phyloP scores from a whole-genome alignment of 768 basidiomycete genomes.

The Mycena amicta region DNA sequence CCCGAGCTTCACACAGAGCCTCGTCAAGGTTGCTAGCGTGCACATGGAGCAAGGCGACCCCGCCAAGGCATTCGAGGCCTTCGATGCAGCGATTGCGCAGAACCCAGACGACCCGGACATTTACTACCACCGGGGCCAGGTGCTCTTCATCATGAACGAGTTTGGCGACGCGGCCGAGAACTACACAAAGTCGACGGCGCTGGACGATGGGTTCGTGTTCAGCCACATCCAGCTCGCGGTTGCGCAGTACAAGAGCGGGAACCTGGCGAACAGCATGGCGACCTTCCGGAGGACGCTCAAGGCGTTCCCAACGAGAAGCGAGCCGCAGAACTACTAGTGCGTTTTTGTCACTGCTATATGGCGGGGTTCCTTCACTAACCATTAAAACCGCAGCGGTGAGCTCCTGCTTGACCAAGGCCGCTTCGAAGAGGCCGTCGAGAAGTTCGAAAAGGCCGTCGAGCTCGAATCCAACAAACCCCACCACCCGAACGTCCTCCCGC shows the following conservation, averaged over 20 bases:
- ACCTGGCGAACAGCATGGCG: constrained; percentile 81
- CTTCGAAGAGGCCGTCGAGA: constrained; percentile 85
- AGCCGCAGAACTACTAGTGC: constrained; percentile 94
- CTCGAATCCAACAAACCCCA: constrained; percentile 71
- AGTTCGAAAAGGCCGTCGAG: constrained; percentile 91
- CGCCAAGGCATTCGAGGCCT: constrained; percentile 82
- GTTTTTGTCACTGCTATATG: constrained; percentile 28
- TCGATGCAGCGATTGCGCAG: constrained; percentile 84
- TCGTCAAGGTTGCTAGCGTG: constrained; percentile 96
- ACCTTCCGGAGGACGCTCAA: constrained; percentile 86
- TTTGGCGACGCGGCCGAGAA: constrained; percentile 85
- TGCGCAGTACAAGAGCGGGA: constrained; percentile 90
- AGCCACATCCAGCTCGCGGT: constrained; percentile 97
- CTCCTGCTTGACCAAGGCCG: constrained; percentile 89
- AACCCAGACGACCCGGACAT: constrained; percentile 90
- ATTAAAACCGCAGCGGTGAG: constrained; percentile 74
- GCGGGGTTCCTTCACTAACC: constrained; percentile 1
- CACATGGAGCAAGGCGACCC: constrained; percentile 94
- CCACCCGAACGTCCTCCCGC: constrained; percentile 75
- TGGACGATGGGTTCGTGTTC: constrained; percentile 91
- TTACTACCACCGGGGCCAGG: constrained; percentile 98
- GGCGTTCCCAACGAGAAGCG: constrained; percentile 83
- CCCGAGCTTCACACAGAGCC: constrained; percentile 78
- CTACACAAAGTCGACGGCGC: constrained; percentile 85
- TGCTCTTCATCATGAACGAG: constrained; percentile 93